A percentile compares a stretch with the other conserved stretches of the same genome.
These are phyloP conservation scores for Cinnamomum chago DNA, from an alignment of 164 flowering plant genomes.

Conservation along the genomic window DNA sequence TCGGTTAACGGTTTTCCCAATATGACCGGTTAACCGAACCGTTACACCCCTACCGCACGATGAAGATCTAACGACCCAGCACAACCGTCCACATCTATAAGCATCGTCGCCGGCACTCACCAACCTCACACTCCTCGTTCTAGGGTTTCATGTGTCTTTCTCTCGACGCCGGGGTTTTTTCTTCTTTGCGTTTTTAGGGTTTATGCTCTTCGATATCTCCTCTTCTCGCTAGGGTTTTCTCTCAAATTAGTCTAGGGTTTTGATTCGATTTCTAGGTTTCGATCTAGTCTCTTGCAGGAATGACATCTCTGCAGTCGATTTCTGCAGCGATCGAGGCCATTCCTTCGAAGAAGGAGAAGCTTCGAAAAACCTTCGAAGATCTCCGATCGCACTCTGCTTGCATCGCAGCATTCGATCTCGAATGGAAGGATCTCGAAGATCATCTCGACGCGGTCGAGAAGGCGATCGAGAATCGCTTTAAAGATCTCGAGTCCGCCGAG, in stretches of 20 bases:
- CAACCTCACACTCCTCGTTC: not conserved
- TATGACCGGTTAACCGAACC: no score
- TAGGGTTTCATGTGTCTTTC: not conserved
- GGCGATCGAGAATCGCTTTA: constrained; percentile 20
- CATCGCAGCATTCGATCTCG: constrained; percentile 42
- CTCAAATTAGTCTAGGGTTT: not conserved
- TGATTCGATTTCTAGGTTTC: not conserved
- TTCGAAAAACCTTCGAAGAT: constrained; percentile 40
- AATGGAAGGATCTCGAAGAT: constrained; percentile 61
- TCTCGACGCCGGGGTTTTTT: not conserved
- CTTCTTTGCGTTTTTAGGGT: not conserved
- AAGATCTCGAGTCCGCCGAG: constrained; percentile 18
- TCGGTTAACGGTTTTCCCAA: no score
- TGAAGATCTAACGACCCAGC: not conserved
- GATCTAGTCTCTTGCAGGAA: not conserved
- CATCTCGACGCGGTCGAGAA: constrained; percentile 48
- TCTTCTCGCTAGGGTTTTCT: not conserved
- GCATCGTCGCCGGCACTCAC: not conserved
- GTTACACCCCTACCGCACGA: no score
- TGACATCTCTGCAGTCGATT: constrained; percentile 27
- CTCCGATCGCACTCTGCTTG: constrained; percentile 34
- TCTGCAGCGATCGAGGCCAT: constrained; percentile 30
- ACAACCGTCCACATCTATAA: not conserved
- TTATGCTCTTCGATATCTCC: not conserved
- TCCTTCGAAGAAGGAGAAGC: constrained; percentile 33